Evolutionary conservation across 2,329 filamentous ascomycete species (phyloP).

Genomic region (Xylariales sp.): DNA sequence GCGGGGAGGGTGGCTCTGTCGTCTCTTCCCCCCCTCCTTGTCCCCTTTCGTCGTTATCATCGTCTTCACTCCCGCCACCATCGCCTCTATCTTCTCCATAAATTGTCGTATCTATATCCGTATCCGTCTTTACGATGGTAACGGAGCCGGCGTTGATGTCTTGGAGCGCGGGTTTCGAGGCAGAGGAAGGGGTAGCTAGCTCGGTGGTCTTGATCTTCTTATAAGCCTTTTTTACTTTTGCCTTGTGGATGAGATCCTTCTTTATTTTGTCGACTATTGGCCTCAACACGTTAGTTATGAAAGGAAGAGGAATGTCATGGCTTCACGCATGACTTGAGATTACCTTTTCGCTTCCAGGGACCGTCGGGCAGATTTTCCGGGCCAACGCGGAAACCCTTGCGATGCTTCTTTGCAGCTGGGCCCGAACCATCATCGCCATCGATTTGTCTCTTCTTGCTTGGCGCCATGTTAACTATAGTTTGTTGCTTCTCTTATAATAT

Average conservation of each 20-base stretch:
- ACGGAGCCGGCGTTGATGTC: conserved; percentile 23
- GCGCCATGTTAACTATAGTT: conserved; percentile 60
- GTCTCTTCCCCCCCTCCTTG: conserved; percentile 41
- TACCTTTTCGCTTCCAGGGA: conserved; percentile 82
- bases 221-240: conserved; percentile 92
- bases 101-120: not conserved
- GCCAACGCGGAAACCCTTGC: conserved; percentile 85
- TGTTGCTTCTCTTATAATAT: not conserved
- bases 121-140: conserved; percentile 32
- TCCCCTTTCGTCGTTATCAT: not conserved
- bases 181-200: conserved; percentile 41
- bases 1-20: conserved; percentile 35
- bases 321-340: not conserved
- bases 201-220: conserved; percentile 80
- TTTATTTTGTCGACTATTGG: conserved; percentile 85
- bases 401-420: conserved; percentile 62
- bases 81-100: not conserved
- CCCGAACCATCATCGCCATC: conserved; percentile 55
- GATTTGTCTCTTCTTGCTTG: conserved; percentile 56
- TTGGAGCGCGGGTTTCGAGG: conserved; percentile 18
- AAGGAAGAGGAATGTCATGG: conserved; percentile 9
- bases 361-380: conserved; percentile 93
- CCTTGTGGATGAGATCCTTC: conserved; percentile 86
- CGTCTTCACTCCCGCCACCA: conserved; percentile 20
- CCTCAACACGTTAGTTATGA: conserved; percentile 28